Percentiles rank a stretch among this genome's conserved stretches.
These are phyloP conservation scores for Plenodomus lindquistii DNA, from an alignment of 2,329 filamentous ascomycete genomes.

Conservation along the genomic window DNA sequence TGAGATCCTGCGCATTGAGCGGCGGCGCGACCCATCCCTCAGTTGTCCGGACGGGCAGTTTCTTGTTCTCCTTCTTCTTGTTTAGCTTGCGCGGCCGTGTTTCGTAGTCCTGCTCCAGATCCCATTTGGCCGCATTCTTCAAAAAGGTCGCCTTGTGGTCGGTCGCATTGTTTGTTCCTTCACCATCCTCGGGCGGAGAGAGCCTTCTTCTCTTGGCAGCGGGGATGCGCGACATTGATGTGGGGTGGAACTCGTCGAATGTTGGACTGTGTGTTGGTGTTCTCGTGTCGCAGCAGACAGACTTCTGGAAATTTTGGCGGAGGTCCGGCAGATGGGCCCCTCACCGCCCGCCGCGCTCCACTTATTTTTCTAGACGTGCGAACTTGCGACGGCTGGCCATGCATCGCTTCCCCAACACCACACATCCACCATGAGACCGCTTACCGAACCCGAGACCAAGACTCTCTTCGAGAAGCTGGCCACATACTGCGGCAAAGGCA, in stretches of 20 bases:
- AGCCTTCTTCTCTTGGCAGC: conserved; percentile 44
- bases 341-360: conserved; percentile 8
- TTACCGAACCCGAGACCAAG: conserved; percentile 78
- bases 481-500: conserved; percentile 84
- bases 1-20: conserved; percentile 46
- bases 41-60: conserved; percentile 83
- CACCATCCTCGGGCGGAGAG: conserved; percentile 39
- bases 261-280: conserved; percentile 2
- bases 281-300: conserved; percentile 14
- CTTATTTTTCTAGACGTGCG: conserved; percentile 14
- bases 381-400: conserved; percentile 12
- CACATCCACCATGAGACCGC: conserved; percentile 67
- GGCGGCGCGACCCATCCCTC: conserved; percentile 72
- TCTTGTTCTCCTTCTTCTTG: conserved; percentile 72
- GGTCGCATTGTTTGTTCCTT: conserved; percentile 14
- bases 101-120: conserved; percentile 92
- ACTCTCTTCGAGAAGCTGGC: conserved; percentile 91
- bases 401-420: conserved; percentile 14
- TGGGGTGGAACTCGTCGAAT: not conserved
- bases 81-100: conserved; percentile 73
- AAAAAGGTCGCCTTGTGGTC: conserved; percentile 61
- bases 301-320: conserved; percentile 25
- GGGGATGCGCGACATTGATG: conserved; percentile 39
- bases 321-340: conserved; percentile 10
- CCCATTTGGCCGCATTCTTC: conserved; percentile 78